Evolutionary conservation across 1,139 yeast species (phyloP).

Genomic region (Pichia sp.): DNA sequence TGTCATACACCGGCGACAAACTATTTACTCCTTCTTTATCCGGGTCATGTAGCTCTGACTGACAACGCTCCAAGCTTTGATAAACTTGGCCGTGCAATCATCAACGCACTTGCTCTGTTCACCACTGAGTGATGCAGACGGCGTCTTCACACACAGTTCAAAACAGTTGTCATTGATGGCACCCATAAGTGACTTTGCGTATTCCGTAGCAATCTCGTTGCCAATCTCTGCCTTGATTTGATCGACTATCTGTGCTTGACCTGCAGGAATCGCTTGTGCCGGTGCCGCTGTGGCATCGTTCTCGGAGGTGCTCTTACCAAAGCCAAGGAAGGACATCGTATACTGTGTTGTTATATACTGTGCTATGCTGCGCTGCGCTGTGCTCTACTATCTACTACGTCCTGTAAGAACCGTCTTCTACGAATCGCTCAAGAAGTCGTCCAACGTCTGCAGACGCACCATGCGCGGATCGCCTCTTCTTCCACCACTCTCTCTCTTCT

Average conservation of each 20-base stretch:
- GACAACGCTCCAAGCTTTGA: constrained; percentile 85
- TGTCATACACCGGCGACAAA: too few species aligned
- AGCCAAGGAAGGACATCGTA: too few species aligned
- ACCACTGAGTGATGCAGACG: constrained; percentile 33
- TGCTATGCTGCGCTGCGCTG: too few species aligned
- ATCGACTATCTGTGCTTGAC: constrained; percentile 33
- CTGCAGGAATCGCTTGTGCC: constrained; percentile 10
- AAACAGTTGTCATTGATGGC: constrained; percentile 87
- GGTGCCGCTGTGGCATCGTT: too few species aligned
- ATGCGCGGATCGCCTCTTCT: too few species aligned
- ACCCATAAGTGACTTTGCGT: constrained; percentile 81
- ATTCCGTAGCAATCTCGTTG: constrained; percentile 81
- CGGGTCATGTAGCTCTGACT: constrained; percentile 71
- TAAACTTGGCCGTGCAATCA: constrained; percentile 78
- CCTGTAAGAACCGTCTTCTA: too few species aligned
- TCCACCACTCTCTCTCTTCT: too few species aligned
- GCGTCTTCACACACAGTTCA: constrained; percentile 60
- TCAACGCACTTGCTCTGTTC: constrained; percentile 55
- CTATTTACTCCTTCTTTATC: constrained; percentile 33
- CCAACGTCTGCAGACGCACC: constrained; percentile 11
- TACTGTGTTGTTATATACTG: too few species aligned
- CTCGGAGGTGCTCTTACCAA: too few species aligned
- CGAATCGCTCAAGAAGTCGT: constrained; percentile 10
- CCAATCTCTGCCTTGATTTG: constrained; percentile 67
- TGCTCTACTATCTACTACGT: too few species aligned